Conservation (phyloP, 306 rosid species). For the Styphnolobium japonicum region DNA sequence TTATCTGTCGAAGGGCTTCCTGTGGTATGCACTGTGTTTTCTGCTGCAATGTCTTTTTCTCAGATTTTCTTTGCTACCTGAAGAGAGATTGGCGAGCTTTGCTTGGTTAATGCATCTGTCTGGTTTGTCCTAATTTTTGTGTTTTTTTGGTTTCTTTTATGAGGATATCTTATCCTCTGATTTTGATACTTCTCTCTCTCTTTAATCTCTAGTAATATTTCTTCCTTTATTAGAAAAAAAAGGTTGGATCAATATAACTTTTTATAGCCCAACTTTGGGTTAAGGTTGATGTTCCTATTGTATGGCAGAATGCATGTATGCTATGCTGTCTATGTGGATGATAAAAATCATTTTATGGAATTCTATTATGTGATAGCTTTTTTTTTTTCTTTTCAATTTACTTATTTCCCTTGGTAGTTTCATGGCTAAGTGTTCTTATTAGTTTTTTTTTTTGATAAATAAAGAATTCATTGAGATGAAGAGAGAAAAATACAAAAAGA, state of each 20-base stretch:
- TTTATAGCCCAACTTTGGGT: not conserved
- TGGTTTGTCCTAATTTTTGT: not conserved
- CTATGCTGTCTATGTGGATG: not conserved
- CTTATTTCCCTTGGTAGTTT: too few relatives aligned
- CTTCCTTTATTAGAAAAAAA: not conserved
- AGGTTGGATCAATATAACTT: not conserved
- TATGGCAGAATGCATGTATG: not conserved
- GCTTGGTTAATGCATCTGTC: not conserved
- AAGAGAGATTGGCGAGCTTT: not conserved
- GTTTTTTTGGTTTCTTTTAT: not conserved
- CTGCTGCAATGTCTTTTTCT: not conserved
- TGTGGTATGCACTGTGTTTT: conserved; percentile 45
- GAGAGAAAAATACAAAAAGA: too few relatives aligned
- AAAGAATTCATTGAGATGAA: too few relatives aligned
- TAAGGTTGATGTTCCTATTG: not conserved
- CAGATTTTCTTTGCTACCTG: not conserved
- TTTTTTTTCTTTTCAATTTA: not conserved
- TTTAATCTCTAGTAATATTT: not conserved
- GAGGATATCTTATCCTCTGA: not conserved
- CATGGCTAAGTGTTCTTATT: not conserved
- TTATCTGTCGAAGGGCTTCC: conserved; percentile 76
- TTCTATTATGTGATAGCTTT: not conserved
- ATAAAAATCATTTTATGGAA: too few relatives aligned
- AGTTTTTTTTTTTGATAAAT: too few relatives aligned
- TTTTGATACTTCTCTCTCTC: not conserved